These are phyloP conservation scores for Daldinia concentrica DNA, from an alignment of 495 filamentous ascomycete species.

Conservation along the genomic window DNA sequence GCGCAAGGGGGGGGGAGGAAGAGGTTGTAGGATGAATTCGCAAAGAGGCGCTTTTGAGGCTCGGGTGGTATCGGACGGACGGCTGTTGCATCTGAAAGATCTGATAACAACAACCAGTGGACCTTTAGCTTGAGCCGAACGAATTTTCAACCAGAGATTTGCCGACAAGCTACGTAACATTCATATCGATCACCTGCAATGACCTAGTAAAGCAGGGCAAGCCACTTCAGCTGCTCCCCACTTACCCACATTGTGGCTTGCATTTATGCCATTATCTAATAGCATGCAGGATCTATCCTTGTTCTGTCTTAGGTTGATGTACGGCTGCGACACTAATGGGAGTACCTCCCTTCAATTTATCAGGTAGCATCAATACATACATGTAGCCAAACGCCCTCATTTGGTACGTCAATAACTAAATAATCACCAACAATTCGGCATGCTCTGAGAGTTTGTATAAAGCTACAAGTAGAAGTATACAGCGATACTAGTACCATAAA, in stretches of 20 bases:
- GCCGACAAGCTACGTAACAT: constrained; percentile 31
- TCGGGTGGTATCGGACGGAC: constrained; percentile 47
- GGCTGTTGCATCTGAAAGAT: constrained; percentile 44
- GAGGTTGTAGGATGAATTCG: constrained; percentile 22
- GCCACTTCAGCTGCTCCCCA: background rate
- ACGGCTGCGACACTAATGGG: background rate
- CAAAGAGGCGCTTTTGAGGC: constrained; percentile 36
- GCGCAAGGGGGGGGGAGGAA: constrained; percentile 18
- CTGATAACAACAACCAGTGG: constrained; percentile 37
- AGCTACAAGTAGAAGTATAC: background rate
- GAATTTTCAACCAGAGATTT: constrained; percentile 34
- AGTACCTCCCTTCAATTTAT: background rate
- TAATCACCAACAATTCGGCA: background rate
- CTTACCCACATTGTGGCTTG: constrained; percentile 7
- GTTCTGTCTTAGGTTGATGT: constrained; percentile 1
- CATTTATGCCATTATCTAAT: constrained; percentile 12
- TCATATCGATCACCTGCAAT: no score
- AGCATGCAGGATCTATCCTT: constrained; percentile 1
- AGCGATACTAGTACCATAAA: background rate
- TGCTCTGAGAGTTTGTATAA: constrained; percentile 9
- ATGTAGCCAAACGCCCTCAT: background rate
- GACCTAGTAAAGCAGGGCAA: no score
- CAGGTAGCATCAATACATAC: background rate
- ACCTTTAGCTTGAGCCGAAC: constrained; percentile 31
- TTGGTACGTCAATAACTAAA: background rate